Base-by-base conservation (phyloP, 495 filamentous ascomycete genomes). In the Sordaria brevicollis region DNA sequence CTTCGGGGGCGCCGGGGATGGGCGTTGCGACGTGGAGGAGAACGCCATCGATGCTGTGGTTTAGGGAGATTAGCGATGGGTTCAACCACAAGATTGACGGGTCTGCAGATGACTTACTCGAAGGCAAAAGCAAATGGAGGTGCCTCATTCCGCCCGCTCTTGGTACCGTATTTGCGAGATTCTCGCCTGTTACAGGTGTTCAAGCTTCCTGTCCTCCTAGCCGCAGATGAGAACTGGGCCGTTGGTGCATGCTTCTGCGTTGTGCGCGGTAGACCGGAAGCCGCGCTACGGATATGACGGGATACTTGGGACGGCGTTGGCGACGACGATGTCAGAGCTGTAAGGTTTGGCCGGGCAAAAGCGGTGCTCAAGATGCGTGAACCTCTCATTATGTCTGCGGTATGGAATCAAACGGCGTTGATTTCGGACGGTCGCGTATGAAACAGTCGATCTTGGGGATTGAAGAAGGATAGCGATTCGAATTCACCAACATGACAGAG, bases 1-100 rank as follows among this genome's bases (percentile, higher is more conserved):
- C 84, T 70, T 90, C 82, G n/a, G 87, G 82, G 0, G 96, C 96
- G 36, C 89, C 88, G n/a, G 93, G 90, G 37, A 97, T 88, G 9
- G 93, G 89, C 68, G 86, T 87, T 0, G 90, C 88, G 72, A 90
- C 89, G 76, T 93, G 93, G n/a, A 97, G 85, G 21, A 99, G 90
- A 33, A 99, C 96, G 71, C 96, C 96, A 77, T 99, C 95, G 76
- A 98, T 96, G 78, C 93, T 97, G 67, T 6, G 21, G 29, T 39
- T n/a, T 17, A 39, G 65, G 17, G 17, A 66, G 31, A 11, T 33
- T 25, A 25, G 31, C 13, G 31, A 19, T n/a, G 31, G 8, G 9
- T 19, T 39, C 13, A 6, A 37, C n/a, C 17, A 62, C 49, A 25
- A 62, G 25, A 29, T 62, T 11, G 15, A 39, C 17, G 49, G 25